Conservation (phyloP, 2,329 filamentous ascomycete genomes). For the Dactylellina parvicollis region DNA sequence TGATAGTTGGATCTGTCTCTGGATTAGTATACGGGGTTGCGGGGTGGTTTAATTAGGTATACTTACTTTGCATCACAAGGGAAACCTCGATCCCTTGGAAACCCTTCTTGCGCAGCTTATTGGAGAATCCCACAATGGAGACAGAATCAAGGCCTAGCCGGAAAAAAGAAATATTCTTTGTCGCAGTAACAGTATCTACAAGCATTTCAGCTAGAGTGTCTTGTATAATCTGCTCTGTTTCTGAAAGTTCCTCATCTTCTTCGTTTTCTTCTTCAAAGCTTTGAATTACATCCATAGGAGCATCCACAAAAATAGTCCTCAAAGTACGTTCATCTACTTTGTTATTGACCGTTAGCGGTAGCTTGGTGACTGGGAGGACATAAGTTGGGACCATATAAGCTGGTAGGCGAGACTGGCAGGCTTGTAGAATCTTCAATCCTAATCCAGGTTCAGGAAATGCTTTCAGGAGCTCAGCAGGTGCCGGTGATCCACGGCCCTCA, state of each 20-base stretch:
- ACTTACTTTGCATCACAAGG: conserved; percentile 70
- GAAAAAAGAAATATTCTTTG: conserved; percentile 73
- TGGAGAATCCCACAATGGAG: conserved; percentile 76
- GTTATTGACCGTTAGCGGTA: conserved; percentile 88
- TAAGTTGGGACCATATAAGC: conserved; percentile 92
- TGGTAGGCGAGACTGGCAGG: conserved; percentile 76
- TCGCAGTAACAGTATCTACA: conserved; percentile 62
- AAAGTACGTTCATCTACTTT: conserved; percentile 82
- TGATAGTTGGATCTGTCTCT: conserved; percentile 60
- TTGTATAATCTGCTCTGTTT: conserved; percentile 65
- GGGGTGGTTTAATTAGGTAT: conserved; percentile 60
- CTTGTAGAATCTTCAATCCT: conserved; percentile 62
- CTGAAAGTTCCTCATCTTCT: conserved; percentile 24
- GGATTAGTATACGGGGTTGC: conserved; percentile 9
- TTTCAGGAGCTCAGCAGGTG: conserved; percentile 27
- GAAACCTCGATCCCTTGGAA: conserved; percentile 72
- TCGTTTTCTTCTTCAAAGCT: conserved; percentile 61
- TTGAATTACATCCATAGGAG: conserved; percentile 72
- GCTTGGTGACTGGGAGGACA: conserved; percentile 74
- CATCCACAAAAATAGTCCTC: conserved; percentile 71
- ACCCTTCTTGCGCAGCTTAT: conserved; percentile 71
- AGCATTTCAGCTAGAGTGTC: conserved; percentile 68
- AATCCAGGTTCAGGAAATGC: conserved; percentile 18
- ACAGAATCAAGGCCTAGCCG: conserved; percentile 90
- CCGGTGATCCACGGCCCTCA: conserved; percentile 12